Base-by-base conservation (phyloP, 106 monocot genomes). In the Agapanthus africanus region DNA sequence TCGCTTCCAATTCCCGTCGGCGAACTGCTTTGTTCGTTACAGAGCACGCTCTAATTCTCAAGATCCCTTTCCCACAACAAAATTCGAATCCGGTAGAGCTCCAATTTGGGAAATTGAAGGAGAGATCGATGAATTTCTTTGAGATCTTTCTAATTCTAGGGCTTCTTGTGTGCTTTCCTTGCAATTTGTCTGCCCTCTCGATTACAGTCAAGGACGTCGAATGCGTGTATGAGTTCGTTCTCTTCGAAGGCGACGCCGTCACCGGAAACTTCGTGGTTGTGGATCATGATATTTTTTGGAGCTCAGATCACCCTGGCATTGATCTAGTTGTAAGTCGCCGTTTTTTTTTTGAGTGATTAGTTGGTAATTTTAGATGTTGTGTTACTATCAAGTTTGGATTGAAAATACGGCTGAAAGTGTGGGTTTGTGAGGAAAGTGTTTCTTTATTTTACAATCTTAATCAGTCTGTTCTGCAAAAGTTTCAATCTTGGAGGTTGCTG, bases 151-250 rank as follows among this genome's bases (percentile, higher is more conserved):
- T 73, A 16, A 7, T 77, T 47, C 4, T 77, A 39, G 69, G 54
- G 65, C 47, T 63, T 25, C 70, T 81, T 31, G 23, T 61, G 19
- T 38, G 41, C 39, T 46, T 54, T 34, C 52, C 72, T 54, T 51
- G 71, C 4, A 65, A 54, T 32, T 23, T 69, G 27, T 73, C 78
- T 5, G 83, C 72, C 18, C 77, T 87, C 11, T 68, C 88, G 22
- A 67, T 88, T 26, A 84, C 84, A 60, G 88, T 88, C 30, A 63
- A 60, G 54, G 79, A 81, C 7, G 47, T 52, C 67, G 88, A 88
- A 73, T 88, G 88, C 73, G 81, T 88, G 15, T 88, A 81, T 76
- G 88, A 88, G 68, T 88, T 84, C 79, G 88, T 88, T 15, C 39
- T 73, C 28, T 88, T 76, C 41, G 81, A 84, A 23, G 88, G 88